Evolutionary conservation across 1,139 yeast species (phyloP).

Genomic region (Suhomyces panamericanus): DNA sequence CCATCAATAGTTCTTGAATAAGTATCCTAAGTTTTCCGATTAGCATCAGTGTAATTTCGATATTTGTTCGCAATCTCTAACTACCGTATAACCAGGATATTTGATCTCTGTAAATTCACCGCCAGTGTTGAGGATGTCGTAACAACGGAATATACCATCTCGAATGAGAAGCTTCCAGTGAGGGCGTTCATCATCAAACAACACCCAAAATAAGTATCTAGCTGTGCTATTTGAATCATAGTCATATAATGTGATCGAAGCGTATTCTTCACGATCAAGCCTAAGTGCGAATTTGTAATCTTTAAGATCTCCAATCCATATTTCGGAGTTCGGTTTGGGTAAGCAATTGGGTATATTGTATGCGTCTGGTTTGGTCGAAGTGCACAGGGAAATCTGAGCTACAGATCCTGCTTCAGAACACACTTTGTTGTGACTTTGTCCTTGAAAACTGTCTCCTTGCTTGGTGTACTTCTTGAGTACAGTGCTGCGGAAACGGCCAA

Average conservation of each 20-base stretch:
- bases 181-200: constrained; percentile 9
- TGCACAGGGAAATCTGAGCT: too few relatives aligned
- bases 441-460: too few relatives aligned
- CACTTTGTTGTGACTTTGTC: too few relatives aligned
- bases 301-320: constrained; percentile 7
- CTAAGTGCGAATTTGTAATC: constrained; percentile 6
- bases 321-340: constrained; percentile 1
- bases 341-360: too few relatives aligned
- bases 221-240: constrained; percentile 5
- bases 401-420: too few relatives aligned
- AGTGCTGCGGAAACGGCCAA: too few relatives aligned
- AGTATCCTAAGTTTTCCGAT: too few relatives aligned
- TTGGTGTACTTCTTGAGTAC: too few relatives aligned
- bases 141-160: constrained; percentile 9
- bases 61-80: constrained; percentile 5
- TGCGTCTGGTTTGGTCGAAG: too few relatives aligned
- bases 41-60: constrained; percentile 9
- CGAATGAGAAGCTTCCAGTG: constrained; percentile 8
- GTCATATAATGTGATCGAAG: constrained; percentile 6
- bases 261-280: constrained; percentile 8
- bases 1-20: too few relatives aligned
- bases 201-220: constrained; percentile 4
- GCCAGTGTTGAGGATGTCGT: constrained; percentile 9
- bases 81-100: constrained; percentile 8
- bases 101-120: constrained; percentile 8